Conservation (phyloP, 805 yeast genomes). For the Isabelozyma heimii region DNA sequence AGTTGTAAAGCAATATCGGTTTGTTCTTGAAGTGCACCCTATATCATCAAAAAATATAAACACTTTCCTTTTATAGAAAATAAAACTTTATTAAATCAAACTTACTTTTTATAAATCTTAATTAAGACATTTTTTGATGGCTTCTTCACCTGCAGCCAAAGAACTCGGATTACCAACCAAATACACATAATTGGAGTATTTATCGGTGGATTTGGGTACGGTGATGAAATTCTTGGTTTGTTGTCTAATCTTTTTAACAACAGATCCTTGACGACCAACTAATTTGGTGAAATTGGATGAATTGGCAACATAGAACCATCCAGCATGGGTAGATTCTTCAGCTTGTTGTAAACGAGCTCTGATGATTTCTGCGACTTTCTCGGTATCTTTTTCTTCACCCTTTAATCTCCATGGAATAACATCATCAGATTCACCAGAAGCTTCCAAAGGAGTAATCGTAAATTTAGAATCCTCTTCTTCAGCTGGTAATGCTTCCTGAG, state of each 20-base stretch:
- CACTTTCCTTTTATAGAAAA: background rate
- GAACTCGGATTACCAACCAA: conserved; percentile 60
- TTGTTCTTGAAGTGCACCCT: background rate
- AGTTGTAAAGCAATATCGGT: background rate
- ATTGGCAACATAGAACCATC: conserved; percentile 61
- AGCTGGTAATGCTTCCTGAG: conserved; percentile 44
- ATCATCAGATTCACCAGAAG: conserved; percentile 19
- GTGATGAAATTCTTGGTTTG: conserved; percentile 56
- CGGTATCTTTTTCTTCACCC: conserved; percentile 49
- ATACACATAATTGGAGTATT: conserved; percentile 50
- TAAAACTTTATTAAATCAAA: background rate
- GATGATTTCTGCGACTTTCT: conserved; percentile 51
- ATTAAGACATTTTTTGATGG: conserved; percentile 6
- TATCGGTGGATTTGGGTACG: conserved; percentile 60
- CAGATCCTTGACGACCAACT: conserved; percentile 76
- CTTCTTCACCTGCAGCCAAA: conserved; percentile 34
- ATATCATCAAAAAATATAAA: background rate
- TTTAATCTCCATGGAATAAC: conserved; percentile 67
- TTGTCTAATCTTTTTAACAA: conserved; percentile 58
- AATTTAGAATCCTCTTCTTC: conserved; percentile 41
- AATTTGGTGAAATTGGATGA: conserved; percentile 56
- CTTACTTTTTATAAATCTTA: background rate
- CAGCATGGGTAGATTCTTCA: conserved; percentile 45
- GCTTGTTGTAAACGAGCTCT: conserved; percentile 49
- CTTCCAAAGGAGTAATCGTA: conserved; percentile 39